phyloP scores from a whole-genome alignment of 2,329 filamentous ascomycete genomes.

The Trichoderma sp. region DNA sequence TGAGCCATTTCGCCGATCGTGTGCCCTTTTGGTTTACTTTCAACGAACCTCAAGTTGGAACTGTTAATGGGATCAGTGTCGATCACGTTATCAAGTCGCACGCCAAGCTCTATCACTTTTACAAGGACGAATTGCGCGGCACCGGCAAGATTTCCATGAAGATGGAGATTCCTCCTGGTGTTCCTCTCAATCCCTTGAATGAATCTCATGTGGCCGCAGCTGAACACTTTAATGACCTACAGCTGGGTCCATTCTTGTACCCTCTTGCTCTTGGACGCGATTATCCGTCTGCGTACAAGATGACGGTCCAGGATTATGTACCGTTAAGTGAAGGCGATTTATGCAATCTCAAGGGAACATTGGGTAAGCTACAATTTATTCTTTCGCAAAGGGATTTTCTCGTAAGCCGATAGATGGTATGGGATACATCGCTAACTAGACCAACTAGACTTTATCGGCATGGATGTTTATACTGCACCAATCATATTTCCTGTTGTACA shows the following conservation, averaged over 20 bases:
- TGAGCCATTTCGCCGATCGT: conserved; percentile 53
- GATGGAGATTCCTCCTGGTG: conserved; percentile 52
- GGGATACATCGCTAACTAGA: background rate
- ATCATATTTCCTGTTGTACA: background rate
- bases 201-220: background rate
- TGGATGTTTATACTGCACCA: background rate
- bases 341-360: background rate
- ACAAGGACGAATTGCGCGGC: conserved; percentile 55
- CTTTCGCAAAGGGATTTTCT: background rate
- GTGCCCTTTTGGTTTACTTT: conserved; percentile 57
- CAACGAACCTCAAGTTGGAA: conserved; percentile 52
- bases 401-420: background rate
- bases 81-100: conserved; percentile 50
- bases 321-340: conserved; percentile 49
- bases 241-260: conserved; percentile 52
- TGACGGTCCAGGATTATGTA: conserved; percentile 47
- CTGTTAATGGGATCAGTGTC: conserved; percentile 42
- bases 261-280: conserved; percentile 54
- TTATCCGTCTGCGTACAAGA: conserved; percentile 51
- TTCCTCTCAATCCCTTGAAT: conserved; percentile 42
- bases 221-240: conserved; percentile 49
- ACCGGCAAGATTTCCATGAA: conserved; percentile 54
- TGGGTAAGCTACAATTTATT: background rate
- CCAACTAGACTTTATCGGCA: background rate
- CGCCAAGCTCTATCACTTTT: conserved; percentile 53